Conservation (phyloP, 768 basidiomycete species). For the Kwoniella sp. region DNA sequence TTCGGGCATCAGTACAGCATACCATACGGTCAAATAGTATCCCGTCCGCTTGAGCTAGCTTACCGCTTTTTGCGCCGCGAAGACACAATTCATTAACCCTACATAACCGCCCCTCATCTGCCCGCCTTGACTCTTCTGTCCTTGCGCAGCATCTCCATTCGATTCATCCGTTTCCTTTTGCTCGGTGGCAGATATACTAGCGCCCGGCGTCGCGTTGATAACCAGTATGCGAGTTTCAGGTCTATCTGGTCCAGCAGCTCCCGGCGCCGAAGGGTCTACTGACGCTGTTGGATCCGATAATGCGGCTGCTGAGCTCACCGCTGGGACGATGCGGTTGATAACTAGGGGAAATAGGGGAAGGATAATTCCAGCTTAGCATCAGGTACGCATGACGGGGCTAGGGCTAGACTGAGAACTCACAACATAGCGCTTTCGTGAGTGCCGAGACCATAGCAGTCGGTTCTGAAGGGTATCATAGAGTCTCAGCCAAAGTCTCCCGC, state of each 20-base stretch:
- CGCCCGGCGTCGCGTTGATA: slow-evolving; percentile 82
- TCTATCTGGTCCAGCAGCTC: slow-evolving; percentile 25
- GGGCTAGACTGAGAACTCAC: slow-evolving; percentile 61
- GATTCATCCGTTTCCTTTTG: slow-evolving; percentile 9
- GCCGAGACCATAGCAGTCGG: slow-evolving; percentile 74
- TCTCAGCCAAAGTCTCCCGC: too few species aligned
- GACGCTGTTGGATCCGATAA: slow-evolving; percentile 15
- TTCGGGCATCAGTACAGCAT: not conserved
- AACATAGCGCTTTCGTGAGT: slow-evolving; percentile 87
- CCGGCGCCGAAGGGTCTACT: slow-evolving; percentile 9
- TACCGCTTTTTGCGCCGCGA: slow-evolving; percentile 96
- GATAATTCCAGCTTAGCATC: not conserved
- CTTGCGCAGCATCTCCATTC: slow-evolving; percentile 6
- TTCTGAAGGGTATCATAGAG: slow-evolving; percentile 45
- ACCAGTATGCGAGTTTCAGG: slow-evolving; percentile 69
- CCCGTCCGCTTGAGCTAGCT: slow-evolving; percentile 43
- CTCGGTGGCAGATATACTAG: slow-evolving; percentile 5
- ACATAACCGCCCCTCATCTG: slow-evolving; percentile 70
- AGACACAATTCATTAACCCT: slow-evolving; percentile 98
- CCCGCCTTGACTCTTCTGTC: slow-evolving; percentile 45
- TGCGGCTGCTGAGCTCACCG: slow-evolving; percentile 18
- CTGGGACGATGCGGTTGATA: slow-evolving; percentile 65
- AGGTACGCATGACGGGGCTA: too few species aligned
- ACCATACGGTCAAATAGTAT: not conserved
- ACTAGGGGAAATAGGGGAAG: slow-evolving; percentile 61